These are phyloP conservation scores for Ramaria sp. DNA, from an alignment of 768 basidiomycete genomes.

Conservation along the genomic window DNA sequence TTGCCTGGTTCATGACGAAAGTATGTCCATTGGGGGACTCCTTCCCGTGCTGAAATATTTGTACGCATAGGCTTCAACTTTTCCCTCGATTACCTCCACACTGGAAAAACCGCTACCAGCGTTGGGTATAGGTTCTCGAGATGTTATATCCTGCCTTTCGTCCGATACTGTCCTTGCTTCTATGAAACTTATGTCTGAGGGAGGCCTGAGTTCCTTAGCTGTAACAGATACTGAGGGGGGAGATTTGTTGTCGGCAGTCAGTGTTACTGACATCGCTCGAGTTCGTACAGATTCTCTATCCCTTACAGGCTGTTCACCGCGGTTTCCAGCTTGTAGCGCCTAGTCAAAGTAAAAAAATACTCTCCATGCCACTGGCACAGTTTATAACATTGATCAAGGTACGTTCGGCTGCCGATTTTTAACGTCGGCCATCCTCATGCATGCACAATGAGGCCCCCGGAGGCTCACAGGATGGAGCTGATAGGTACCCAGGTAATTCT, in stretches of 20 bases:
- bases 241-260: constrained; percentile 60
- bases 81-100: constrained; percentile 44
- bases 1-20: constrained; percentile 12
- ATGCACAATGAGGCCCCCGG: constrained; percentile 40
- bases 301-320: neutral
- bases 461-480: constrained; percentile 70
- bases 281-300: constrained; percentile 23
- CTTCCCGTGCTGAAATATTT: neutral
- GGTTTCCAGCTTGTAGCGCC: constrained; percentile 58
- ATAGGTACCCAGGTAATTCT: constrained; percentile 60
- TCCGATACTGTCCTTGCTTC: constrained; percentile 61
- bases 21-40: constrained; percentile 1
- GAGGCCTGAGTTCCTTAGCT: constrained; percentile 76
- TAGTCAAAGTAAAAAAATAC: constrained; percentile 67
- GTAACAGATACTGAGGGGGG: constrained; percentile 57
- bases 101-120: constrained; percentile 46
- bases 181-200: constrained; percentile 79
- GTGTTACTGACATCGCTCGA: constrained; percentile 75
- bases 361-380: constrained; percentile 55
- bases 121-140: constrained; percentile 13
- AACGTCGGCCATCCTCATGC: constrained; percentile 1
- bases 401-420: neutral
- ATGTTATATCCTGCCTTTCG: constrained; percentile 54
- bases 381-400: constrained; percentile 71
- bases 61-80: constrained; percentile 21